Base-by-base conservation (phyloP, 495 filamentous ascomycete species). In the Penicillium nucicola region DNA sequence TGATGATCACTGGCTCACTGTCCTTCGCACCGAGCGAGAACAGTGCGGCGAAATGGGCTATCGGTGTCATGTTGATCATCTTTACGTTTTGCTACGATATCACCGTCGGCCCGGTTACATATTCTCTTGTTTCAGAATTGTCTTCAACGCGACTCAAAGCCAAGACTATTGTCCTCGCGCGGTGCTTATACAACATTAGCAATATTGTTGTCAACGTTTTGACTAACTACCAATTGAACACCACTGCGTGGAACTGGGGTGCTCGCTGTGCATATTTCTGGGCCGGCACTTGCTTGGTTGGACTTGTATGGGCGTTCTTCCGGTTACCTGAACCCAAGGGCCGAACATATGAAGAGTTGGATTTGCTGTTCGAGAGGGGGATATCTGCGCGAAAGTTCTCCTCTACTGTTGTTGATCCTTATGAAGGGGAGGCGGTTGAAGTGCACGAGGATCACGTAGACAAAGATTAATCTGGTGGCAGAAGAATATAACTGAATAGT, bases 91-190 rank as follows among this genome's bases (percentile, higher is more conserved):
- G 77, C 36, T 90, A 90, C 63, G 82, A 87, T 55, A 64, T 79
- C 42, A 84, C 82, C 4, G 81, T 90, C 17, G 86, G 86, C 0
- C 86, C 85, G 1, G 80, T 90, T 7, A 85, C 82, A 48, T 89
- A 87, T 62, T 85, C 81, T 4, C 74, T 90, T 13, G 84, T 88
- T 15, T 75, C 81, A 10, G 86, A 89, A 48, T 67, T 87, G 6
- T 81, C 84, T 1, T 83, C 84, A 0, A 76, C 82, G 8, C 72
- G 85, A 3, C 73, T 89, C 4, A 84, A 84, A 41, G 79, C 81
- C 42, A 87, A 88, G 70, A 87, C 85, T 5, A 80, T 84, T 30
- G 78, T 78, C 0, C 70, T 84, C 0, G 80, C 82, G 0, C 77
- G 85, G 15, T 77, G 81, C 35, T 62, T 82, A n/a, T 88, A 88